These are phyloP conservation scores for Candida stauntonica DNA, from an alignment of 805 yeast genomes.

Conservation along the genomic window DNA sequence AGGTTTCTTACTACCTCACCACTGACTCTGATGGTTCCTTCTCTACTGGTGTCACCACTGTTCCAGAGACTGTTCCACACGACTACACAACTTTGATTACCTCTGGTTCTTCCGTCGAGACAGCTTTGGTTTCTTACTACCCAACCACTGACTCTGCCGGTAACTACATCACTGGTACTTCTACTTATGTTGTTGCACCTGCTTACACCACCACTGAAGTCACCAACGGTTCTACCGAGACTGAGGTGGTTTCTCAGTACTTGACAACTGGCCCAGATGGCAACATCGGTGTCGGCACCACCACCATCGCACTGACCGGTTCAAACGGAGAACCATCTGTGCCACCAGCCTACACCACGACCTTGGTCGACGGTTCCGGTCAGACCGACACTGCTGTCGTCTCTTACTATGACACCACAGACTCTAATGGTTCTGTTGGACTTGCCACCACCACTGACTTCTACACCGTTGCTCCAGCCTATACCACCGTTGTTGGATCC, in stretches of 20 bases:
- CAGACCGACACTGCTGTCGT: not conserved
- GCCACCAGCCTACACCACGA: not conserved
- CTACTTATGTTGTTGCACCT: too few species aligned
- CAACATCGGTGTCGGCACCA: not conserved
- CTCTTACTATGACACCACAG: not conserved
- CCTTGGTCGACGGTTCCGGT: not conserved
- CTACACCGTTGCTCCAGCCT: not conserved
- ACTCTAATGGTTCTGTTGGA: not conserved
- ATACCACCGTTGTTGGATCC: too few species aligned
- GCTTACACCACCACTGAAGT: too few species aligned
- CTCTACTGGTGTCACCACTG: not conserved
- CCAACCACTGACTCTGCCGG: not conserved
- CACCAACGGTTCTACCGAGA: too few species aligned
- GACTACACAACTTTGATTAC: too few species aligned
- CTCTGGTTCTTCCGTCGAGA: too few species aligned
- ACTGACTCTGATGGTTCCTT: too few species aligned
- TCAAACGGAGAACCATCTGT: too few species aligned
- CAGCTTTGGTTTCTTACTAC: not conserved
- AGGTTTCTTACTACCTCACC: too few species aligned
- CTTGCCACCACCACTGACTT: not conserved
- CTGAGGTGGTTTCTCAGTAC: too few species aligned
- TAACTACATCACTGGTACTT: too few species aligned
- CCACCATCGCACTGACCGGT: not conserved
- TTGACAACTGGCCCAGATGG: too few species aligned
- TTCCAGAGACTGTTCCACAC: not conserved